Evolutionary conservation across 345 rosid species (phyloP).

Genomic region (Bretschneidera sinensis): DNA sequence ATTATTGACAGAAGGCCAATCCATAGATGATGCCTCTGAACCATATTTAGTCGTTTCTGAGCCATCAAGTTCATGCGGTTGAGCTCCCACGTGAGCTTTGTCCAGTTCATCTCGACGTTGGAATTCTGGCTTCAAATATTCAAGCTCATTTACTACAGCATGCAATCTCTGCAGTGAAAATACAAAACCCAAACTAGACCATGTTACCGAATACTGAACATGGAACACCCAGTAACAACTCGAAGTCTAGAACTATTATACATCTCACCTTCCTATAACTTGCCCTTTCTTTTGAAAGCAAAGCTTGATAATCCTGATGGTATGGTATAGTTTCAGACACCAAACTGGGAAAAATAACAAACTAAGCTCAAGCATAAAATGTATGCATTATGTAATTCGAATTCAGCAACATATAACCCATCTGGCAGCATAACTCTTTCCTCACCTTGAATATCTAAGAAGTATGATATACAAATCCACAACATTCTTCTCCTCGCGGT

Average conservation of each 20-base stretch:
- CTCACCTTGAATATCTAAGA: constrained; percentile 82
- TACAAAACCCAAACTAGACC: constrained; percentile 5
- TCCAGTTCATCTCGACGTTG: constrained; percentile 45
- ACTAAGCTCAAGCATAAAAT: constrained; percentile 8
- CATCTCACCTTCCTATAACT: constrained; percentile 68
- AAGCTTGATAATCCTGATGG: constrained; percentile 74
- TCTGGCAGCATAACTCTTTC: neutral
- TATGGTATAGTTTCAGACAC: constrained; percentile 89
- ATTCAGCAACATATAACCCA: neutral
- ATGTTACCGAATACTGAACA: neutral
- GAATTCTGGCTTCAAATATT: constrained; percentile 73
- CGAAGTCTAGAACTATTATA: constrained; percentile 5
- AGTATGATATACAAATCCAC: constrained; percentile 90
- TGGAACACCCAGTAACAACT: neutral
- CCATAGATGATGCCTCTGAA: constrained; percentile 40
- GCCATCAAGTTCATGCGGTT: constrained; percentile 34
- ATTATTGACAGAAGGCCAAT: constrained; percentile 37
- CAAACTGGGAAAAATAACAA: constrained; percentile 46
- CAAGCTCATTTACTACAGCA: constrained; percentile 72
- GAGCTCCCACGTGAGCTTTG: constrained; percentile 25
- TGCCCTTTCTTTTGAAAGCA: constrained; percentile 50
- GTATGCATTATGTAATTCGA: neutral
- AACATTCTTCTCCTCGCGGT: constrained; percentile 78
- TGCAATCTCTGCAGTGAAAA: constrained; percentile 51
- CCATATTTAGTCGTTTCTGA: constrained; percentile 20